Evolutionary conservation across 2,329 filamentous ascomycete genomes (phyloP).

Genomic region (Sclerotinia glacialis): DNA sequence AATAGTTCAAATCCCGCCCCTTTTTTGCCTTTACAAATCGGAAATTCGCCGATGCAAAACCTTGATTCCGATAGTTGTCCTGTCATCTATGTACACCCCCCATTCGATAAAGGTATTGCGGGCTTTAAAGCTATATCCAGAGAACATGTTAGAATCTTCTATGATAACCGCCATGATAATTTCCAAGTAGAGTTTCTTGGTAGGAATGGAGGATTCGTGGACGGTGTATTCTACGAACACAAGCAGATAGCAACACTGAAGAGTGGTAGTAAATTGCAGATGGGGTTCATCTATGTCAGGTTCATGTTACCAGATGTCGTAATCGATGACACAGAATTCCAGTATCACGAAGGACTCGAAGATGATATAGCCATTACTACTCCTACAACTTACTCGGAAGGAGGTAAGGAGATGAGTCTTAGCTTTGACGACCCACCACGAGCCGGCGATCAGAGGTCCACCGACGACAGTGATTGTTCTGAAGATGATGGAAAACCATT

Average conservation of each 20-base stretch:
- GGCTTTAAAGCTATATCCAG: conserved; percentile 72
- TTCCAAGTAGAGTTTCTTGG: conserved; percentile 63
- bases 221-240: conserved; percentile 55
- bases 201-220: conserved; percentile 66
- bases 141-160: conserved; percentile 69
- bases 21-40: neutral
- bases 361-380: neutral
- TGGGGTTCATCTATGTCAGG: conserved; percentile 65
- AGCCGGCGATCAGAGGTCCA: conserved; percentile 49
- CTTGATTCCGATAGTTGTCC: conserved; percentile 62
- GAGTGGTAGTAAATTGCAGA: conserved; percentile 65
- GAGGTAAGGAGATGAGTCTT: conserved; percentile 67
- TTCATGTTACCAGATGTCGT: conserved; percentile 68
- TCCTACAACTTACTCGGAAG: conserved; percentile 50
- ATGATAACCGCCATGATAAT: conserved; percentile 58
- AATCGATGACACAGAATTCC: conserved; percentile 55
- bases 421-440: conserved; percentile 65
- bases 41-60: conserved; percentile 35
- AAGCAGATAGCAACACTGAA: conserved; percentile 56
- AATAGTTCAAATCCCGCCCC: conserved; percentile 31
- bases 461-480: conserved; percentile 22
- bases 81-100: conserved; percentile 70
- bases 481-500: conserved; percentile 31
- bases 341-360: conserved; percentile 49
- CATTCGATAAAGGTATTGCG: conserved; percentile 56